Evolutionary conservation across 108 stramenopile genomes (phyloP), one percentile per base, ranked within the genome.

Genomic region (Nitzschia sp.): DNA sequence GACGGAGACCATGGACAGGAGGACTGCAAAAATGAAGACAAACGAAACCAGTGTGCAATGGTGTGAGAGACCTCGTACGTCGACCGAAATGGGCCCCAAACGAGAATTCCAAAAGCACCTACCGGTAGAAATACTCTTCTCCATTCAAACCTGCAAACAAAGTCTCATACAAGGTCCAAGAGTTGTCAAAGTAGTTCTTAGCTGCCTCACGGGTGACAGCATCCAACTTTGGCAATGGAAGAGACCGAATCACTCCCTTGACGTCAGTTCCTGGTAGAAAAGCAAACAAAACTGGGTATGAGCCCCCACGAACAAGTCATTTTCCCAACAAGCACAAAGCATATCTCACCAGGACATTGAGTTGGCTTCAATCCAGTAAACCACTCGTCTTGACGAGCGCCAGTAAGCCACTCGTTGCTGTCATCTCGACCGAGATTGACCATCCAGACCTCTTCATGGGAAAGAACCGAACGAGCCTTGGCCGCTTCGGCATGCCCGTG

Each of bases 121-220:
- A 83, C 73, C 90, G 80, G 64, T 93, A 88, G 59, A 96, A 97
- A 11, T 81, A 77, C 64, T 94, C 93, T 62, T 95, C 94, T 7
- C 94, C 93, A n/a, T 91, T 89, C 34, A 97, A 69, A 11, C 85
- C 86, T 12, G 91, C 83, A 78, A 97, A 94, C 56, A 97, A 67
- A 11, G 86, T 87, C 71, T 96, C 95, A 21, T 84, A 94, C 53
- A 97, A 72, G 21, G 90, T 79, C 95, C 95, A 97, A 6, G 91
- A 86, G 67, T 97, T 97, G 69, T 95, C 90, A 70, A 97, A 95
- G 60, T 97, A 97, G 50, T 84, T 88, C 71, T 80, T 75, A 11
- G 85, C 80, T 38, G 79, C 55, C 24, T 86, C 69, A 24, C 89
- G 88, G 10, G 90, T 91, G n/a, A 91, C 85, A n/a, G 44, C 51